A percentile compares a stretch with the other conserved stretches of the same genome.
Conservation (phyloP, 2,329 filamentous ascomycete genomes). For the Neonectria magnoliae region DNA sequence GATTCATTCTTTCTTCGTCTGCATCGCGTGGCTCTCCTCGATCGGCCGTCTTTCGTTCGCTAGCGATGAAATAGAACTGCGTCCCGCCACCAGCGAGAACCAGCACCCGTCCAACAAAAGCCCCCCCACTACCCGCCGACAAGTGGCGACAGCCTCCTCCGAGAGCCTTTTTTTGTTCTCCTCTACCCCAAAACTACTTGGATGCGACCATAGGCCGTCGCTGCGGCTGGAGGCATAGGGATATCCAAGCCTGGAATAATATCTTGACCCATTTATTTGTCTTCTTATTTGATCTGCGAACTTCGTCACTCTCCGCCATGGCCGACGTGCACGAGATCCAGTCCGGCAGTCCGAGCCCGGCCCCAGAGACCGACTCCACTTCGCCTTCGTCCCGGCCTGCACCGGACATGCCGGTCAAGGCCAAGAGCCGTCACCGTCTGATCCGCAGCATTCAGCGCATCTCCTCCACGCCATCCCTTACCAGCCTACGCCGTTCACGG, state of each 20-base stretch:
- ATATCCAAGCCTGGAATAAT: not conserved
- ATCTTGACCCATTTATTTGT: not conserved
- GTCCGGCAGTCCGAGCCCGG: slow-evolving; percentile 41
- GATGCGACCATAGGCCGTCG: slow-evolving; percentile 5
- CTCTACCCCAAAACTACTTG: not conserved
- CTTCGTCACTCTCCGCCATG: slow-evolving; percentile 29
- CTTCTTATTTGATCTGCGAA: not conserved
- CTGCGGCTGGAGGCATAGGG: slow-evolving; percentile 1
- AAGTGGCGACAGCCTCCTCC: slow-evolving; percentile 20
- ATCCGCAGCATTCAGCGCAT: slow-evolving; percentile 82
- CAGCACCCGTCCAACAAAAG: slow-evolving; percentile 20
- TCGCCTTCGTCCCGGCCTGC: slow-evolving; percentile 37
- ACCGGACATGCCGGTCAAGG: slow-evolving; percentile 56
- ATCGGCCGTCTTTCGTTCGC: slow-evolving; percentile 19
- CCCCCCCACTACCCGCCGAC: slow-evolving; percentile 28
- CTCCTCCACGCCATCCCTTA: slow-evolving; percentile 80
- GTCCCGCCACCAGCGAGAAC: slow-evolving; percentile 28
- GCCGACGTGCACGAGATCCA: slow-evolving; percentile 39
- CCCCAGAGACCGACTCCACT: slow-evolving; percentile 38
- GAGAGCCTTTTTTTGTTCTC: not conserved
- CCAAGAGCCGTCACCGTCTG: slow-evolving; percentile 75
- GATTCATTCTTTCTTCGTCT: slow-evolving; percentile 20
- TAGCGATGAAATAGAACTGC: slow-evolving; percentile 40
- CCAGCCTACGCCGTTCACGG: slow-evolving; percentile 69
- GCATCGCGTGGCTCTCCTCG: slow-evolving; percentile 8